phyloP scores from a whole-genome alignment of 768 basidiomycete species.

The Collybiopsis luxurians region DNA sequence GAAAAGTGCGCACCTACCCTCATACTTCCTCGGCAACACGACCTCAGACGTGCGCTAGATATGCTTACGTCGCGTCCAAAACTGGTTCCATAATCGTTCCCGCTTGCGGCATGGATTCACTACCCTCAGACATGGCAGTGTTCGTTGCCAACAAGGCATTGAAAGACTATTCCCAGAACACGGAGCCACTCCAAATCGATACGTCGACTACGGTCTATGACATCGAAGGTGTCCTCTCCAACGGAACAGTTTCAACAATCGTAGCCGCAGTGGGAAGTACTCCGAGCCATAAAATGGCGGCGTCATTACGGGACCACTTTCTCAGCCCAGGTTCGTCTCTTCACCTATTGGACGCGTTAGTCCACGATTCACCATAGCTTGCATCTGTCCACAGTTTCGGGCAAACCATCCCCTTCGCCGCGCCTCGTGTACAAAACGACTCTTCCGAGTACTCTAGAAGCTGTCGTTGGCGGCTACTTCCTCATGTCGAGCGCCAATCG shows the following conservation, averaged over 20 bases:
- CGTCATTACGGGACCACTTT: conserved; percentile 29
- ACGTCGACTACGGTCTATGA: conserved; percentile 55
- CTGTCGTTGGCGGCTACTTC: conserved; percentile 33
- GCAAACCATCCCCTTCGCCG: conserved; percentile 19
- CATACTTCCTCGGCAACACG: conserved; percentile 11
- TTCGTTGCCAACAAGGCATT: conserved; percentile 71
- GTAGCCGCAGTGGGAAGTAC: conserved; percentile 35
- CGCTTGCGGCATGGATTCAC: conserved; percentile 72
- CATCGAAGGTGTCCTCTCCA: conserved; percentile 51
- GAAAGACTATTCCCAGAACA: conserved; percentile 34
- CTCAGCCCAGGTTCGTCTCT: conserved; percentile 38
- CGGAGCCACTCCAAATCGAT: conserved; percentile 37
- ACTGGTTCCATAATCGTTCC: conserved; percentile 77
- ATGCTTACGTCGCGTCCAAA: conserved; percentile 68
- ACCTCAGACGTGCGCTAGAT: conserved; percentile 35
- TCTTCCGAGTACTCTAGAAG: conserved; percentile 31
- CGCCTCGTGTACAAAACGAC: conserved; percentile 34
- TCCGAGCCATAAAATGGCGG: conserved; percentile 30
- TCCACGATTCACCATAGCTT: background rate
- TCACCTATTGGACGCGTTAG: no score
- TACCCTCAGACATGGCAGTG: conserved; percentile 70
- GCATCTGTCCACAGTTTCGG: conserved; percentile 14
- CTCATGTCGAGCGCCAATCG: conserved; percentile 40
- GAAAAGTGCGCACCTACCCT: conserved; percentile 38
- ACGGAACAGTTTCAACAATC: conserved; percentile 58